Evolutionary conservation across 129 eudicot species (phyloP), one percentile per base, ranked within the genome.

Genomic region (Lactuca saligna): DNA sequence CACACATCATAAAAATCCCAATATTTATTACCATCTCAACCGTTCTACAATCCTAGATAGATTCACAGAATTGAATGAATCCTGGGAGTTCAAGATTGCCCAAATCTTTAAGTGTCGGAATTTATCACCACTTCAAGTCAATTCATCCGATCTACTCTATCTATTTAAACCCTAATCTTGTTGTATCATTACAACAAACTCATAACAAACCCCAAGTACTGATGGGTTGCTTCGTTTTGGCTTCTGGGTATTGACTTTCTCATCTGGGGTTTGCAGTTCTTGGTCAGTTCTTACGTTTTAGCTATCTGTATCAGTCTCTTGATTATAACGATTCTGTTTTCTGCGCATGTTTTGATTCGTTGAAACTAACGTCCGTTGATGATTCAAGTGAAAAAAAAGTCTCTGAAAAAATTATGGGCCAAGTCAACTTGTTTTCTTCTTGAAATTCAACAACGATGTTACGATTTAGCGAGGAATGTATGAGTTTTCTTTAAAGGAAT

Each of bases 261-360:
- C 84, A 75, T 65, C 84, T 75, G 80, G 77, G 70, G 31, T 55
- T 75, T 64, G 70, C 70, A 46, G 31, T 75, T 75, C 77, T 75
- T 59, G 84, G 81, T 75, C 69, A 80, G 80, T 80, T 57, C 64
- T 72, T 79, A 11, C 65, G 51, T 72, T 57, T 51, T 58, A 46
- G 32, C 72, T 55, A 72, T 65, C 61, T 67, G 42, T 76, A 9
- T 46, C n/a, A n/a, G 7, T 58, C 51, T 57, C 16, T 70, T 39
- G 37, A 17, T 66, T 39, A 9, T 16, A 73, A 8, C 51, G 15
- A 44, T 65, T 55, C 17, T 63, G 51, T 1, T 63, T 56, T 55
- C 62, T 68, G 33, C 70, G 65, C 69, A 13, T 68, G 51, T 61
- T 69, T 61, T 61, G 6, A 53, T 61, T 68, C 5, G 55, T 29